Percentiles rank a stretch among this genome's conserved stretches.
Evolutionary conservation across 768 basidiomycete species (phyloP).

Genomic region (Macrocybe gigantea): DNA sequence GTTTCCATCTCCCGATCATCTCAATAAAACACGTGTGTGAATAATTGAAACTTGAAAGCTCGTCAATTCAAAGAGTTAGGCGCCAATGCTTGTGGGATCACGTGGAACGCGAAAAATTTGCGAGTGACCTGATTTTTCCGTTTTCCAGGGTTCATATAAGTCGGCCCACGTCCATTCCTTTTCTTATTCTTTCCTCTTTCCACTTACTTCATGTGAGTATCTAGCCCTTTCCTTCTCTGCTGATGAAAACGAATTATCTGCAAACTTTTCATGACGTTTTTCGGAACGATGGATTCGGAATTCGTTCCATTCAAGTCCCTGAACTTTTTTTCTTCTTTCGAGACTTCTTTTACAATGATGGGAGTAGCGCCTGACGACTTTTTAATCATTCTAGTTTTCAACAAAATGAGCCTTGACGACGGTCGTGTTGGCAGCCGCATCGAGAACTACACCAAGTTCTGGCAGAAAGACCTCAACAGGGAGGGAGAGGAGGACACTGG

Average conservation of each 20-base stretch:
- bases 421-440: conserved; percentile 65
- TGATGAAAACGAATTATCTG: neutral
- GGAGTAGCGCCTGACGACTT: conserved; percentile 4
- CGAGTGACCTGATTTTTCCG: conserved; percentile 20
- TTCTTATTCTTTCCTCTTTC: neutral
- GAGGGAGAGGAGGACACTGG: conserved; percentile 64
- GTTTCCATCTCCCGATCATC: too few species aligned
- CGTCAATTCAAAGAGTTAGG: neutral
- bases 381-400: neutral
- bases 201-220: conserved; percentile 5
- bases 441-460: conserved; percentile 84
- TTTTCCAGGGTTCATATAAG: conserved; percentile 12
- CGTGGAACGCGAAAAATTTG: conserved; percentile 7
- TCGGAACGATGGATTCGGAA: conserved; percentile 18
- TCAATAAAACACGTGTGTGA: too few species aligned
- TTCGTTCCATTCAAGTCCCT: conserved; percentile 38
- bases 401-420: conserved; percentile 32
- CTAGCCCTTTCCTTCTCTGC: neutral
- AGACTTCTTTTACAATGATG: neutral
- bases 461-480: conserved; percentile 75
- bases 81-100: conserved; percentile 1
- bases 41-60: too few species aligned
- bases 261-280: conserved; percentile 14
- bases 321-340: conserved; percentile 10
- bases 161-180: conserved; percentile 14